These are phyloP conservation scores for Terfezia boudieri DNA, from an alignment of 495 filamentous ascomycete genomes.

Conservation along the genomic window DNA sequence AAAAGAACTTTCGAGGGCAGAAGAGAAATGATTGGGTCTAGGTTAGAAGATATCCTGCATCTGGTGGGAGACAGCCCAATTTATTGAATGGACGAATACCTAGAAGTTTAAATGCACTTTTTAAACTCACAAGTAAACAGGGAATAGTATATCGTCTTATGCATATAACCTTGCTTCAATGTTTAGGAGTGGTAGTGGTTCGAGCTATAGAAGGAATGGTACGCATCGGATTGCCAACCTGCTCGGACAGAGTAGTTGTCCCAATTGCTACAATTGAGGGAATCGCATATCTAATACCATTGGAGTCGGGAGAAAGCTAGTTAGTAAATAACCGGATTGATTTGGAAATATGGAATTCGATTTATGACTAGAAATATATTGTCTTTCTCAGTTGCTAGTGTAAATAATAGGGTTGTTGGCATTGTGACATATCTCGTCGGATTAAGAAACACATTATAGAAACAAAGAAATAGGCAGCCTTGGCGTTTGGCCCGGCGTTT, in stretches of 20 bases:
- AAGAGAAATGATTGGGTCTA: neutral
- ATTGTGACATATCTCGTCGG: too few relatives aligned
- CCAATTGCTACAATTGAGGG: neutral
- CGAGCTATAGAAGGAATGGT: neutral
- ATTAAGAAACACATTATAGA: too few relatives aligned
- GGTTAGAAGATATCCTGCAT: neutral
- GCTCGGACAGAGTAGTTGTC: neutral
- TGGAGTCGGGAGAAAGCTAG: neutral
- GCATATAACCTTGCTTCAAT: neutral
- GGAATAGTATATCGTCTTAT: neutral
- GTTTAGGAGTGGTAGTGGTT: neutral
- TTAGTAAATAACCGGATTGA: neutral
- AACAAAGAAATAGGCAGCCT: too few relatives aligned
- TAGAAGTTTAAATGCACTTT: neutral
- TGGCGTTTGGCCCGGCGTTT: too few relatives aligned
- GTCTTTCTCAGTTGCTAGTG: too few relatives aligned
- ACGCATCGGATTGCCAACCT: neutral
- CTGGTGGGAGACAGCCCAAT: too few relatives aligned
- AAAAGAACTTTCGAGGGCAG: too few relatives aligned
- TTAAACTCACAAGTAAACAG: neutral
- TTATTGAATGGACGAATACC: neutral
- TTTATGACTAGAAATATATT: neutral
- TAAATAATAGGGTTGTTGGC: too few relatives aligned
- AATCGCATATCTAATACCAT: neutral
- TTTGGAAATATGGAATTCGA: neutral